These are phyloP conservation scores for Eucalyptus regnans DNA, from an alignment of 345 rosid genomes.

Conservation along the genomic window DNA sequence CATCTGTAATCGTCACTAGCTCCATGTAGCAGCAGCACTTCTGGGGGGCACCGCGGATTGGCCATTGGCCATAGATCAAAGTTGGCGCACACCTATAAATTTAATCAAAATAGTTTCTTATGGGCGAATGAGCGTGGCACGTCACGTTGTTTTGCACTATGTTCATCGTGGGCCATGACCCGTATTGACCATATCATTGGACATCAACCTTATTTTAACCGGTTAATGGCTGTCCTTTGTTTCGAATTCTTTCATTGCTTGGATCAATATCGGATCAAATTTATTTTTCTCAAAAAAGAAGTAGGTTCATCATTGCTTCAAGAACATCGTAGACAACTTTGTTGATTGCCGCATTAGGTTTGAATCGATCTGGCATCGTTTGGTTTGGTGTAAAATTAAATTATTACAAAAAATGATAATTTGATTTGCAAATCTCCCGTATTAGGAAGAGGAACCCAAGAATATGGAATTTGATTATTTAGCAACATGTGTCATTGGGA, in stretches of 20 bases:
- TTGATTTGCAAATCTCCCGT: not conserved
- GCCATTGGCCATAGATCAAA: not conserved
- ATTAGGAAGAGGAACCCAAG: not conserved
- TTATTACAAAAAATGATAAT: not conserved
- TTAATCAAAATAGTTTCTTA: not conserved
- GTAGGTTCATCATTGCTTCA: not conserved
- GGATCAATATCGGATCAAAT: accelerated
- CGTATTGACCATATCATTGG: not conserved
- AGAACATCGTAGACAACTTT: accelerated
- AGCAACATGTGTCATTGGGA: accelerated
- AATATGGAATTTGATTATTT: not conserved
- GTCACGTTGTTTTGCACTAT: not conserved
- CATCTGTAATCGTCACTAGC: not conserved
- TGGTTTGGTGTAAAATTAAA: not conserved
- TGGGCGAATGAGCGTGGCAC: not conserved
- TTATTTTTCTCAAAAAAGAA: not conserved
- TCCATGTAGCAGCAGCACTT: not conserved
- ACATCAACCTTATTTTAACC: not conserved
- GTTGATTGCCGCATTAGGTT: not conserved
- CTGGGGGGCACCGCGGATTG: not conserved
- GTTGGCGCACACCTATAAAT: not conserved
- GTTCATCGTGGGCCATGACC: not conserved
- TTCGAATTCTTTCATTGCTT: not conserved
- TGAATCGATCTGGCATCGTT: accelerated
- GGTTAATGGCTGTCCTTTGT: not conserved